phyloP scores from a whole-genome alignment of 805 yeast species.

The Pichia heedii region DNA sequence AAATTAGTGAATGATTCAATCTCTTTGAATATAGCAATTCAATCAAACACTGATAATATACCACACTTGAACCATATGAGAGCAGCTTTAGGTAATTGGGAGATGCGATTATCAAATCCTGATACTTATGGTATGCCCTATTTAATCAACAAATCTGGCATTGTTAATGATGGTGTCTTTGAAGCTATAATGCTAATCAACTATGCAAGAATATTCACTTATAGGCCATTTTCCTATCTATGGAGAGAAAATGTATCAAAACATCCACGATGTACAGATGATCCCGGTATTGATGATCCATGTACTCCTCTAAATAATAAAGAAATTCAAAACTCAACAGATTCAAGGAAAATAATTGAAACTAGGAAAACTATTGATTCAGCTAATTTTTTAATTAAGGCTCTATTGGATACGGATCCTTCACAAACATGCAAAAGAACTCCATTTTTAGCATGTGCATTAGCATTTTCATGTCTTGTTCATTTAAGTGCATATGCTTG shows the following conservation, averaged over 20 bases:
- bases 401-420: slow-evolving; percentile 40
- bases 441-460: slow-evolving; percentile 43
- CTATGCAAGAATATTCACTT: slow-evolving; percentile 47
- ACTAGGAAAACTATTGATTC: slow-evolving; percentile 47
- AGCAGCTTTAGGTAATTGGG: slow-evolving; percentile 44
- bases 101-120: slow-evolving; percentile 37
- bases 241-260: slow-evolving; percentile 42
- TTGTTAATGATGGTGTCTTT: slow-evolving; percentile 45
- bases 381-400: slow-evolving; percentile 39
- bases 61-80: slow-evolving; percentile 31
- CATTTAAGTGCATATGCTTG: slow-evolving; percentile 46
- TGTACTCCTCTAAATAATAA: slow-evolving; percentile 26
- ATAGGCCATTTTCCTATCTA: slow-evolving; percentile 43
- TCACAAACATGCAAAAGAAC: slow-evolving; percentile 36
- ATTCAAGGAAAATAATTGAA: slow-evolving; percentile 39
- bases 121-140: slow-evolving; percentile 34
- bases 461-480: slow-evolving; percentile 44
- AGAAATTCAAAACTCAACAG: slow-evolving; percentile 19
- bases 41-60: slow-evolving; percentile 30
- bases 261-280: slow-evolving; percentile 30
- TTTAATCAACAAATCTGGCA: slow-evolving; percentile 34
- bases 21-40: slow-evolving; percentile 37
- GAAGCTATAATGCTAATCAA: slow-evolving; percentile 40
- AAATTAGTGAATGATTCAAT: slow-evolving; percentile 43
- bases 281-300: slow-evolving; percentile 21